Conservation (phyloP, 192 early-diverging fungal species). For the Mortierella alpina region DNA sequence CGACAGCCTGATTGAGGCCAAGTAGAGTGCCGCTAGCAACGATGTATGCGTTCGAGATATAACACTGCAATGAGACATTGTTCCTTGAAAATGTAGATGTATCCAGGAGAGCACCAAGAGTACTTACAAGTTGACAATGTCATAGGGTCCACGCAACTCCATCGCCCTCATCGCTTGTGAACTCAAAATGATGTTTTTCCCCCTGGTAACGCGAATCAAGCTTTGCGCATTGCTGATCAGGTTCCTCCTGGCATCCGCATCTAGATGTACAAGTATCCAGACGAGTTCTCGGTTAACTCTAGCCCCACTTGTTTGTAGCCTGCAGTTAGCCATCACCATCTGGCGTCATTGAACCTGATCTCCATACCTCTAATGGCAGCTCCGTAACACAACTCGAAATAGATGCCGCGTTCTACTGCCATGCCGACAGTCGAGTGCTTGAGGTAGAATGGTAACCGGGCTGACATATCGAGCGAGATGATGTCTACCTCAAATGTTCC, state of each 20-base stretch:
- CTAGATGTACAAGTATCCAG: constrained; percentile 37
- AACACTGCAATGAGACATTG: background rate
- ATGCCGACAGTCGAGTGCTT: constrained; percentile 71
- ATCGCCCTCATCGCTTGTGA: constrained; percentile 76
- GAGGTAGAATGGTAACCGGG: constrained; percentile 75
- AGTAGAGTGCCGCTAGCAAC: constrained; percentile 66
- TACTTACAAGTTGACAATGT: constrained; percentile 85
- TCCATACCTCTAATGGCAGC: constrained; percentile 71
- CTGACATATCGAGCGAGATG: constrained; percentile 78
- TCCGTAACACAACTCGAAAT: constrained; percentile 82
- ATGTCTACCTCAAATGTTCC: constrained; percentile 79
- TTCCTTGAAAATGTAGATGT: background rate
- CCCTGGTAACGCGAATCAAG: constrained; percentile 76
- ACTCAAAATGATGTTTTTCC: constrained; percentile 81
- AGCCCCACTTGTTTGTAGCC: too few species aligned
- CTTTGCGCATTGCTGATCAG: constrained; percentile 74
- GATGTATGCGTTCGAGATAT: background rate
- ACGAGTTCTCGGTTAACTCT: background rate
- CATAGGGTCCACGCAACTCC: constrained; percentile 79
- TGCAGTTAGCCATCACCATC: too few species aligned
- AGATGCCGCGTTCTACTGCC: constrained; percentile 80
- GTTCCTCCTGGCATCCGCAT: constrained; percentile 66
- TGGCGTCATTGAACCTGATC: too few species aligned
- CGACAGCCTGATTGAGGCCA: constrained; percentile 65
- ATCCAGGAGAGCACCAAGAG: background rate